Evolutionary conservation across 352 stramenopile genomes (phyloP).

Genomic region (Plasmopara halstedii): DNA sequence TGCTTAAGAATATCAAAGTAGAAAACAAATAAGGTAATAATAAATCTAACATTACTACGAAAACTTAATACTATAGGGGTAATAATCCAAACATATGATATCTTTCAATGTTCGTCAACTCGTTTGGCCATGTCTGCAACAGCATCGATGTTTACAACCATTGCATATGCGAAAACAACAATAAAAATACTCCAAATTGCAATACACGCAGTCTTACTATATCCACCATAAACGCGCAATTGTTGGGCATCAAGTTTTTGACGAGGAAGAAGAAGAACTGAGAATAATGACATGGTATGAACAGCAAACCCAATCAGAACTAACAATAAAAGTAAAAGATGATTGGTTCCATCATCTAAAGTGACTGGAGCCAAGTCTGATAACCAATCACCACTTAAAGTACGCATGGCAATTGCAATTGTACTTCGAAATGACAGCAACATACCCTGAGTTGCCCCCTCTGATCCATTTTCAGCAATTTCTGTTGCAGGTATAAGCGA

Average conservation of each 20-base stretch:
- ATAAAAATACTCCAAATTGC: constrained; percentile 49
- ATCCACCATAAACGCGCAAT: constrained; percentile 54
- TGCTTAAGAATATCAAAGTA: too few species aligned
- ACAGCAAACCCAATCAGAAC: constrained; percentile 54
- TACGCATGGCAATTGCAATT: constrained; percentile 47
- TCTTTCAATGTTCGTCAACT: not conserved
- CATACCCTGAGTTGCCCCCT: constrained; percentile 61
- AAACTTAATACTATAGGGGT: too few species aligned
- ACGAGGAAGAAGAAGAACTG: constrained; percentile 40
- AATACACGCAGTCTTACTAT: constrained; percentile 40
- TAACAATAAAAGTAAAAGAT: constrained; percentile 22
- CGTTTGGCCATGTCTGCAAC: constrained; percentile 25
- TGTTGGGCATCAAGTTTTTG: constrained; percentile 63
- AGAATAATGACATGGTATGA: constrained; percentile 43
- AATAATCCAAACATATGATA: not conserved
- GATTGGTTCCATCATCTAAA: constrained; percentile 18
- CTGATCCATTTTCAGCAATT: constrained; percentile 62
- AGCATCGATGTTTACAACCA: constrained; percentile 38
- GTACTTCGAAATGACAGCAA: constrained; percentile 52
- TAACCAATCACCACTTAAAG: constrained; percentile 47
- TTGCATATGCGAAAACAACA: constrained; percentile 54
- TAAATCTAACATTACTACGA: too few species aligned
- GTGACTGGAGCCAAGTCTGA: constrained; percentile 20
- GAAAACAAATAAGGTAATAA: too few species aligned
- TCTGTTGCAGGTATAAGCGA: constrained; percentile 56